These are phyloP conservation scores for Cucumis hystrix DNA, from an alignment of 306 rosid species.

Conservation along the genomic window DNA sequence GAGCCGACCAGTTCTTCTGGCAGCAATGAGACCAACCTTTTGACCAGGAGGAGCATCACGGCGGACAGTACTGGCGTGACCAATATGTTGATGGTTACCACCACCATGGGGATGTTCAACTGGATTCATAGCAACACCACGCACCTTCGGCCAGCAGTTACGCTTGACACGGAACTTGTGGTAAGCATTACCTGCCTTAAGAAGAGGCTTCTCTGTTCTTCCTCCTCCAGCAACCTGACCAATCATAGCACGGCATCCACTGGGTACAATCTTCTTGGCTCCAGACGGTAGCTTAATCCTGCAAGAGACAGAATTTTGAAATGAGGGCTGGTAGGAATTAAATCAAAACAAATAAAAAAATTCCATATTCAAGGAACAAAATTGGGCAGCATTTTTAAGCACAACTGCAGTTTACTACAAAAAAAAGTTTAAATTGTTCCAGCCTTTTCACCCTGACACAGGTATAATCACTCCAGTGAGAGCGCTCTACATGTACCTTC, in stretches of 20 bases:
- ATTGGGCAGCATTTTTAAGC: neutral
- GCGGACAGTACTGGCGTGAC: constrained; percentile 15
- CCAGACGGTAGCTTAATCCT: constrained; percentile 14
- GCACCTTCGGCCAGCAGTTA: constrained; percentile 13
- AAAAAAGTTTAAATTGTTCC: neutral
- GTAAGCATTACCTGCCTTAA: constrained; percentile 15
- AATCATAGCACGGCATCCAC: constrained; percentile 10
- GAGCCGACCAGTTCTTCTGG: constrained; percentile 13
- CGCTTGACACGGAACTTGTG: constrained; percentile 10
- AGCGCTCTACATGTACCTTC: neutral
- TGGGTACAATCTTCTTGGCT: constrained; percentile 6
- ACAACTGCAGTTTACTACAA: neutral
- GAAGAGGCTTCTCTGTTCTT: constrained; percentile 13
- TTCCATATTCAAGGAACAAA: neutral
- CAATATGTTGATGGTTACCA: constrained; percentile 15
- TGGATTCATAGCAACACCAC: constrained; percentile 17
- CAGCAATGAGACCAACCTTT: constrained; percentile 18
- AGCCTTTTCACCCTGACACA: neutral
- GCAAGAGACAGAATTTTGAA: neutral
- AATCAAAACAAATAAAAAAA: neutral
- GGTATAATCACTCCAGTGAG: neutral
- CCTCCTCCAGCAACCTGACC: constrained; percentile 17
- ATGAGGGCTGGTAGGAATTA: neutral
- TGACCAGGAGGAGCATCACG: constrained; percentile 16
- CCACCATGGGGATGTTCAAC: constrained; percentile 17